Conservation (phyloP, 140 eudicot species). For the Anethum foeniculum region DNA sequence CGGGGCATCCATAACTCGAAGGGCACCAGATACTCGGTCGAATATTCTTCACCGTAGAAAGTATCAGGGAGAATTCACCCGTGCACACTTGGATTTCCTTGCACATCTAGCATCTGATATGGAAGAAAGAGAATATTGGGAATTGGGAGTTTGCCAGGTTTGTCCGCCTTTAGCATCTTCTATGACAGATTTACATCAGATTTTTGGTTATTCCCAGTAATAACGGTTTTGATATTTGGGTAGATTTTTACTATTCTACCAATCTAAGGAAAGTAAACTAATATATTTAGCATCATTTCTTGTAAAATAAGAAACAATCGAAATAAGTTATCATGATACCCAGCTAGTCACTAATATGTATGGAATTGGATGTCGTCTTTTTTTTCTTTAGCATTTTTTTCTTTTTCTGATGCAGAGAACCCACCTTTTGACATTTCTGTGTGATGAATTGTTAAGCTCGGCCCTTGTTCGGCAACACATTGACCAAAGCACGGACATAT, state of each 20-base stretch:
- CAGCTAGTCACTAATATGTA: background rate
- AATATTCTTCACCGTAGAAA: conserved; percentile 5
- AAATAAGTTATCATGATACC: background rate
- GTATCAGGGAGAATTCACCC: conserved; percentile 23
- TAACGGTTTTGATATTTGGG: background rate
- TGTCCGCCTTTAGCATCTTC: conserved; percentile 12
- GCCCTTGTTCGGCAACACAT: conserved; percentile 27
- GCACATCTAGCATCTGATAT: conserved; percentile 17
- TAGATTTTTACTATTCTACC: background rate
- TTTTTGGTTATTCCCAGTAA: background rate
- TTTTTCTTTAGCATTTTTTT: background rate
- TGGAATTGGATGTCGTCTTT: background rate
- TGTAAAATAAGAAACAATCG: background rate
- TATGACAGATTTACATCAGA: background rate
- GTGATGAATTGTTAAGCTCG: conserved; percentile 36
- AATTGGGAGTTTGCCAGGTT: conserved; percentile 48
- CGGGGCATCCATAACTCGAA: background rate
- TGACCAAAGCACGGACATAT: conserved; percentile 17
- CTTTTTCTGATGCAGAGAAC: conserved; percentile 41
- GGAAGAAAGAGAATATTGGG: conserved; percentile 47
- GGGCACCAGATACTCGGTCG: conserved; percentile 6
- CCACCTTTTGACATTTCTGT: conserved; percentile 35
- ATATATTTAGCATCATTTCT: background rate
- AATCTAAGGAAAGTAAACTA: background rate
- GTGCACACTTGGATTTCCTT: conserved; percentile 22